Conservation (phyloP, 148 eudicot genomes). For the Chenopodium formosanum region DNA sequence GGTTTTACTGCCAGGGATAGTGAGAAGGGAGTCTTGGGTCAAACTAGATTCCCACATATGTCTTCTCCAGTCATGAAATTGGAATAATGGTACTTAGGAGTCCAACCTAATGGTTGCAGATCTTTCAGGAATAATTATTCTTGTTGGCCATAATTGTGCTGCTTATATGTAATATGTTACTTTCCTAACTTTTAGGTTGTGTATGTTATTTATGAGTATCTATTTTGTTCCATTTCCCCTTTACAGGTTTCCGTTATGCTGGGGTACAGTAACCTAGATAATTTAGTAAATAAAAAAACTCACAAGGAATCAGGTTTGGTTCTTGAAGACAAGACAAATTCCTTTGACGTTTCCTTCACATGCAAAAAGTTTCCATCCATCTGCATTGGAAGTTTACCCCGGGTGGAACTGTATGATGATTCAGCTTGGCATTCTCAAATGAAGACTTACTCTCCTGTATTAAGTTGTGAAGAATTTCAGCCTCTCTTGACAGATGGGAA, state of each 20-base stretch:
- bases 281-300: conserved; percentile 38
- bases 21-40: too few species aligned
- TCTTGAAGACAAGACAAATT: conserved; percentile 28
- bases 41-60: too few species aligned
- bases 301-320: conserved; percentile 27
- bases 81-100: too few species aligned
- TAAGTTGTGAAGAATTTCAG: conserved; percentile 41
- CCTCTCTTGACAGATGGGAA: conserved; percentile 39
- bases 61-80: background rate
- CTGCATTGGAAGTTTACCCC: conserved; percentile 56
- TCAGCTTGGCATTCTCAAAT: conserved; percentile 37
- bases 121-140: background rate
- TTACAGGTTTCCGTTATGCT: conserved; percentile 61
- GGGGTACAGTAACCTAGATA: conserved; percentile 53
- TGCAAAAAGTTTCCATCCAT: conserved; percentile 80
- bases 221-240: conserved; percentile 7
- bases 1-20: too few species aligned
- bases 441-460: conserved; percentile 34
- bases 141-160: background rate
- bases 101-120: background rate
- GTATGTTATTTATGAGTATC: background rate
- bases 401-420: conserved; percentile 62
- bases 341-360: conserved; percentile 48
- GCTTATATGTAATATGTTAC: conserved; percentile 5
- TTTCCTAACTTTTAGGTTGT: conserved; percentile 8